Evolutionary conservation across 2,329 filamentous ascomycete species (phyloP).

Genomic region (Aplosporella prunicola): DNA sequence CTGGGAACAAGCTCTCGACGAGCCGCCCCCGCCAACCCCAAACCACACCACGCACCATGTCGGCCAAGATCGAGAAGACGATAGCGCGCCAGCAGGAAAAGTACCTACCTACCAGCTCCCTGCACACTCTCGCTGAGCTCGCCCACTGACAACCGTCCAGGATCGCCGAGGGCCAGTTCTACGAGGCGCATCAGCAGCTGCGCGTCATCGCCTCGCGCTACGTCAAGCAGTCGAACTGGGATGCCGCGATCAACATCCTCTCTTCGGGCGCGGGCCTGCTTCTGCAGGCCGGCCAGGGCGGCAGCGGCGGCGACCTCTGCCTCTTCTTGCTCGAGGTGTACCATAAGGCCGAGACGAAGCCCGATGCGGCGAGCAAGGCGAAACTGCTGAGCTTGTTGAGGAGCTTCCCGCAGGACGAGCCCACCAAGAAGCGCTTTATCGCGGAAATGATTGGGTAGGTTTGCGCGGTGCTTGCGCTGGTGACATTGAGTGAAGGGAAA

Average conservation of each 20-base stretch:
- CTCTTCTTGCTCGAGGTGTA: slow-evolving; percentile 85
- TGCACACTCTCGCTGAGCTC: slow-evolving; percentile 8
- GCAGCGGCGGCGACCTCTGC: slow-evolving; percentile 82
- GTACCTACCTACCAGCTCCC: slow-evolving; percentile 30
- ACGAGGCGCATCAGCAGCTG: slow-evolving; percentile 97
- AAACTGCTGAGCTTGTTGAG: slow-evolving; percentile 68
- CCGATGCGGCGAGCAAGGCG: slow-evolving; percentile 64
- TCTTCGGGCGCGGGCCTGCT: slow-evolving; percentile 75
- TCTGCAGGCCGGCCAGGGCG: slow-evolving; percentile 84
- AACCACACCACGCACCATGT: slow-evolving; percentile 11
- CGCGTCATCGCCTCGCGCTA: slow-evolving; percentile 91
- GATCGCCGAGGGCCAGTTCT: slow-evolving; percentile 85
- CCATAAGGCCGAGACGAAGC: slow-evolving; percentile 71
- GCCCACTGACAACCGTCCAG: slow-evolving; percentile 34
- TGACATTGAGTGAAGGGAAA: background rate
- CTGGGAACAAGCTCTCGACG: background rate
- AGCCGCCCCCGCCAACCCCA: background rate
- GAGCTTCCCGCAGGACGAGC: slow-evolving; percentile 73
- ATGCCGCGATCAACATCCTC: slow-evolving; percentile 78
- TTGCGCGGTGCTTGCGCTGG: background rate
- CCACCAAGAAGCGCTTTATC: slow-evolving; percentile 86
- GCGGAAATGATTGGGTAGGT: slow-evolving; percentile 68
- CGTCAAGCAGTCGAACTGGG: slow-evolving; percentile 77
- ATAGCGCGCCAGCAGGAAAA: slow-evolving; percentile 70
- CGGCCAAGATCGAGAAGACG: slow-evolving; percentile 58